Conservation (phyloP, 768 basidiomycete species). For the Lentinus tigrinus region DNA sequence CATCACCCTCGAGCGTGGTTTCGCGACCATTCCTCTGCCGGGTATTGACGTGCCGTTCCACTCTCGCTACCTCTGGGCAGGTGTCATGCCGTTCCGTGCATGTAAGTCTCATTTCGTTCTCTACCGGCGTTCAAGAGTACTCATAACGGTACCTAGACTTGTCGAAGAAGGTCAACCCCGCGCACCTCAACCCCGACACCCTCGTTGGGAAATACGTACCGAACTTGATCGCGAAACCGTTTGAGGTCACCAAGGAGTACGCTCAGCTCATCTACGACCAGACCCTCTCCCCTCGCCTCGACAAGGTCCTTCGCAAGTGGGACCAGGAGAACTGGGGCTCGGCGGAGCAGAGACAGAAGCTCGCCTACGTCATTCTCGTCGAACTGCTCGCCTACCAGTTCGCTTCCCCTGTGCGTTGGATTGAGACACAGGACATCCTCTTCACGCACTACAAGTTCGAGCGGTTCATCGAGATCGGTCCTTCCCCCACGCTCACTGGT, state of each 20-base stretch:
- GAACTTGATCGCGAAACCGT: conserved; percentile 89
- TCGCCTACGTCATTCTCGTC: conserved; percentile 95
- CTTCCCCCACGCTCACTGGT: conserved; percentile 92
- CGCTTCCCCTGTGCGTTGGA: conserved; percentile 98
- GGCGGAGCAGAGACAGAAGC: conserved; percentile 80
- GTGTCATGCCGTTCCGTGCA: conserved; percentile 95
- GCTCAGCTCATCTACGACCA: conserved; percentile 96
- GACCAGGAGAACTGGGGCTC: conserved; percentile 87
- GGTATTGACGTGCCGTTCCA: conserved; percentile 99
- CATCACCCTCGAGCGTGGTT: conserved; percentile 94
- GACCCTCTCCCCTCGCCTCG: conserved; percentile 91
- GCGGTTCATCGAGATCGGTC: conserved; percentile 93
- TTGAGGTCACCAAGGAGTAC: conserved; percentile 81
- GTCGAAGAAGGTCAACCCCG: conserved; percentile 95
- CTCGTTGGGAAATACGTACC: conserved; percentile 95
- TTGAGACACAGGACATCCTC: conserved; percentile 95
- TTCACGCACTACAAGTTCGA: conserved; percentile 88
- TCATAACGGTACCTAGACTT: conserved; percentile 54
- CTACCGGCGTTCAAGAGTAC: neutral
- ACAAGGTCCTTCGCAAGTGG: conserved; percentile 93
- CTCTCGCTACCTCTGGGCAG: conserved; percentile 98
- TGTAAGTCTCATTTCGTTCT: conserved; percentile 52
- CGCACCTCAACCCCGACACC: conserved; percentile 91
- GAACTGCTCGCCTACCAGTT: conserved; percentile 98
- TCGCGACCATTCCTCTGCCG: conserved; percentile 91